Conservation (phyloP, 2,329 filamentous ascomycete species). For the Colletotrichum falcatum region DNA sequence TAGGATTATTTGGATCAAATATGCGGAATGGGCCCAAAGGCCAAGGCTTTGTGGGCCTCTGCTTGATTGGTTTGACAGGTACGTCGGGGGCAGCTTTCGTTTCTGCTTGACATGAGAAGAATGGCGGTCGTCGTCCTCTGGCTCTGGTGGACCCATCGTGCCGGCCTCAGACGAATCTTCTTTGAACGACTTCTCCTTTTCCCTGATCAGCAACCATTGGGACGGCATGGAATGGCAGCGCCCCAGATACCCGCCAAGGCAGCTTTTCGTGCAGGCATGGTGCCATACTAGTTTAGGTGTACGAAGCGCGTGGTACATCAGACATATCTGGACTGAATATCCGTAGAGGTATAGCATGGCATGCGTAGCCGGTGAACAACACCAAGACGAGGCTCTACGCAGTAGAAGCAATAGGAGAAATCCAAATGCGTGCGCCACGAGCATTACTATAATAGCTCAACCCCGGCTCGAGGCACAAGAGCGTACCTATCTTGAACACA, state of each 20-base stretch:
- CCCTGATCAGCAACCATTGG: constrained; percentile 1
- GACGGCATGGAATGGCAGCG: constrained; percentile 4
- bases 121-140: constrained; percentile 15
- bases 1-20: constrained; percentile 40
- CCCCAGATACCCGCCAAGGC: constrained; percentile 1
- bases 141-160: constrained; percentile 25
- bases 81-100: constrained; percentile 32
- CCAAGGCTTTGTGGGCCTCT: constrained; percentile 34
- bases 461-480: not conserved
- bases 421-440: constrained; percentile 19
- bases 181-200: constrained; percentile 38
- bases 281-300: constrained; percentile 5
- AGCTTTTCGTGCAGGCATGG: constrained; percentile 1
- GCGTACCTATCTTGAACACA: too few species aligned
- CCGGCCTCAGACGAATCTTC: constrained; percentile 36
- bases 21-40: constrained; percentile 35
- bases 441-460: not conserved
- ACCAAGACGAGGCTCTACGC: too few species aligned
- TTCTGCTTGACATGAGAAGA: constrained; percentile 37
- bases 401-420: constrained; percentile 23
- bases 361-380: constrained; percentile 1
- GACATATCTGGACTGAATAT: not conserved
- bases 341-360: constrained; percentile 9
- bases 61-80: constrained; percentile 39
- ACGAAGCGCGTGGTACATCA: not conserved